These are phyloP conservation scores for Ulmus americana DNA, from an alignment of 331 rosid genomes.

Conservation along the genomic window DNA sequence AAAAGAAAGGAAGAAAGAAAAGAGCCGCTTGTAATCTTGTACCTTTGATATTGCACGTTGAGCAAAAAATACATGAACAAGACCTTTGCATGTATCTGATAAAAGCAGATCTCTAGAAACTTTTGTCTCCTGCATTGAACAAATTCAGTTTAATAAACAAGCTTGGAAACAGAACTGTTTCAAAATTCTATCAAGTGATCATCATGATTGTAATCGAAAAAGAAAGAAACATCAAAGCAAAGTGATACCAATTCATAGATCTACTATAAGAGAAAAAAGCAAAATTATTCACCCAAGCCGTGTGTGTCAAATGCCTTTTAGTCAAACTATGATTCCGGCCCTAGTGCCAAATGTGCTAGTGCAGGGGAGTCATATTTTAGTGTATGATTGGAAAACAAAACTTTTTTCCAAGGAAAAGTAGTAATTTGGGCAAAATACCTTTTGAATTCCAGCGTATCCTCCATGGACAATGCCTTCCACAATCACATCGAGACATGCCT, in stretches of 20 bases:
- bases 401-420: too few relatives aligned
- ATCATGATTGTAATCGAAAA: slow-evolving; percentile 12
- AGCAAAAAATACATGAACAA: slow-evolving; percentile 81
- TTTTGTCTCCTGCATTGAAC: slow-evolving; percentile 67
- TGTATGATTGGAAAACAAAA: too few relatives aligned
- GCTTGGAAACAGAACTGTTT: slow-evolving; percentile 20
- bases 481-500: slow-evolving; percentile 73
- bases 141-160: slow-evolving; percentile 9
- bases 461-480: slow-evolving; percentile 86
- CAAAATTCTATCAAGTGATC: slow-evolving; percentile 2
- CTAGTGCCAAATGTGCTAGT: too few relatives aligned
- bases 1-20: background rate
- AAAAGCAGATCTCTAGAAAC: slow-evolving; percentile 52
- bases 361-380: too few relatives aligned
- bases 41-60: slow-evolving; percentile 90
- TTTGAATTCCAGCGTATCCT: slow-evolving; percentile 82
- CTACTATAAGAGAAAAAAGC: too few relatives aligned
- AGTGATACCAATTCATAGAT: background rate
- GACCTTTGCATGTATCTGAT: slow-evolving; percentile 76
- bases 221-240: background rate
- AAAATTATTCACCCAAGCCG: too few relatives aligned
- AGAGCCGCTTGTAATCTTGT: slow-evolving; percentile 17
- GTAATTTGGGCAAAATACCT: slow-evolving; percentile 34
- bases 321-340: too few relatives aligned
- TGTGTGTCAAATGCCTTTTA: too few relatives aligned